Evolutionary conservation across 306 rosid species (phyloP), one percentile per base, ranked within the genome.

Genomic region (Lathyrus oleraceus): DNA sequence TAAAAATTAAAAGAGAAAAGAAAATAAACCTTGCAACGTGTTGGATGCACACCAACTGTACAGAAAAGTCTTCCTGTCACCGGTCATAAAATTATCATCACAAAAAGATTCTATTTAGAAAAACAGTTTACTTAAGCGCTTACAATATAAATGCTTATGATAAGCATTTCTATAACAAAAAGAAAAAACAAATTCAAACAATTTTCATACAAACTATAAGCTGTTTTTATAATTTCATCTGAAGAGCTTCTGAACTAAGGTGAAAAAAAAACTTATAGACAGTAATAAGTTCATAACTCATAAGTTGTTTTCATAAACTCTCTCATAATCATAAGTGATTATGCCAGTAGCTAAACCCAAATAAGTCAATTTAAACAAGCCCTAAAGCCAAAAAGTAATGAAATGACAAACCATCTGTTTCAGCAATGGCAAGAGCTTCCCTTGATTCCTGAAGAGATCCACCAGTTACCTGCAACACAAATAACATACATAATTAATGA

Each of bases 21-120:
- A 13, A 56, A 30, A 65, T 10, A 73, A 79, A 93, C 98, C 97
- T 88, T 88, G 96, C 98, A 93, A 67, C 98, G 85, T 17, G 98
- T 93, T 45, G 96, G 98, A 76, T 93, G 98, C 86, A 93, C 97
- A 65, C 98, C 98, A 52, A 93, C 92, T 4, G 98, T 90, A 78
- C 96, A 90, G 83, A 87, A 93, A 54, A 93, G 91, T 70, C 98
- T 83, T 70, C 94, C 98, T 93, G 76, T 72, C 38, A 44, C 48
- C 59, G 70, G 73, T 39, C 4, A 66, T 61, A 1, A 40, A 39
- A 40, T 39, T 2, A 39, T 59, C 65, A 53, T 10, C 15, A 53
- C 21, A 25, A 27, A 4, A 19, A 4, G n/a, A 17, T 4, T 5
- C 20, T 51, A 10, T 9, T 8, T 51, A 12, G 28, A 9, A 19